A percentile compares a stretch with the other conserved stretches of the same genome.
Conservation (phyloP, 2,329 filamentous ascomycete genomes). For the Sarocladium oryzae region DNA sequence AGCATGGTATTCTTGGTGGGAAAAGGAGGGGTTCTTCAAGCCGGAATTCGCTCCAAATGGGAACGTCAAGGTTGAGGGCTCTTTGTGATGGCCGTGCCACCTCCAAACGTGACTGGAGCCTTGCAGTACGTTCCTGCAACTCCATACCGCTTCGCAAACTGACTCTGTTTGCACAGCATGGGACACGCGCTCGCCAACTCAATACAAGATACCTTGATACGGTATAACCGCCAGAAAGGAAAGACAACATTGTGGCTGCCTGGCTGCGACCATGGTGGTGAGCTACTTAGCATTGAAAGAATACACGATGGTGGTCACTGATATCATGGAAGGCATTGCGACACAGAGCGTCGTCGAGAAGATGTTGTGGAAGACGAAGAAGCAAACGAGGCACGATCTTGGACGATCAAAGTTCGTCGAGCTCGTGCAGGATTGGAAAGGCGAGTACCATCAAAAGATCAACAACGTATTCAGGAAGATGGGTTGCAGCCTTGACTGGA, state of each 20-base stretch:
- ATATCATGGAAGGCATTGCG: constrained; percentile 55
- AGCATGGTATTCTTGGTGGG: constrained; percentile 97
- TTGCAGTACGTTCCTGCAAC: constrained; percentile 50
- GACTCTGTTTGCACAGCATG: too few species aligned
- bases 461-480: constrained; percentile 70
- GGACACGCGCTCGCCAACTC: constrained; percentile 65
- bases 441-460: constrained; percentile 76
- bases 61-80: constrained; percentile 70
- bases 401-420: constrained; percentile 68
- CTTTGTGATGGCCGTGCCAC: constrained; percentile 85
- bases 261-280: constrained; percentile 67
- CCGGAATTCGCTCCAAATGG: constrained; percentile 72
- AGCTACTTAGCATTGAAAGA: background rate
- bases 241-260: constrained; percentile 83
- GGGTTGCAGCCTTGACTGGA: constrained; percentile 83
- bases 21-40: constrained; percentile 88
- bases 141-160: too few species aligned
- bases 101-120: constrained; percentile 90
- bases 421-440: constrained; percentile 81
- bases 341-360: constrained; percentile 90
- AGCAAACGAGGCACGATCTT: constrained; percentile 75
- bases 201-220: constrained; percentile 79
- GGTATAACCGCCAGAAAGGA: constrained; percentile 84
- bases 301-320: background rate
- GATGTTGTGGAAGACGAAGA: constrained; percentile 73